phyloP scores from a whole-genome alignment of 2,329 filamentous ascomycete genomes.

The Xylaria arbuscula region DNA sequence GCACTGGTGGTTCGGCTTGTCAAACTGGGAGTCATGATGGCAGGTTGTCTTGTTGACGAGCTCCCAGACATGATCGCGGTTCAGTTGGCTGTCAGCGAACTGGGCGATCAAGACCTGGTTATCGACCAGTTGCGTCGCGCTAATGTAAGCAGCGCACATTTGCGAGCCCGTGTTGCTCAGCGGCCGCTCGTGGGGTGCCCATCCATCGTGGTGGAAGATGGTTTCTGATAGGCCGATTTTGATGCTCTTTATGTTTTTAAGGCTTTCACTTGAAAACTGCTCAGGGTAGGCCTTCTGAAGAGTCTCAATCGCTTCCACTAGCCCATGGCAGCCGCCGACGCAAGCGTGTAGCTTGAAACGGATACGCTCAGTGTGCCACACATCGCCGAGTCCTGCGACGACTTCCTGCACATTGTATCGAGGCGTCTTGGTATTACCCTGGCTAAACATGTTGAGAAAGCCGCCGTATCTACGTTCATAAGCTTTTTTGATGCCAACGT shows the following conservation, averaged over 20 bases:
- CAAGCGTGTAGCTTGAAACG: conserved; percentile 35
- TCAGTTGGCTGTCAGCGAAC: conserved; percentile 49
- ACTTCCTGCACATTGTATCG: conserved; percentile 41
- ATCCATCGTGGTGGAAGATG: conserved; percentile 53
- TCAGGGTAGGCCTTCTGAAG: conserved; percentile 25
- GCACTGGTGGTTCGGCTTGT: conserved; percentile 28
- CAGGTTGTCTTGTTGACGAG: conserved; percentile 48
- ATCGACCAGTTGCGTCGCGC: conserved; percentile 54
- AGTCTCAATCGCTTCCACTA: conserved; percentile 27
- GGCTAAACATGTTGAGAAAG: conserved; percentile 54
- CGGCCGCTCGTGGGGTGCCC: conserved; percentile 48
- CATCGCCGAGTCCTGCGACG: conserved; percentile 49
- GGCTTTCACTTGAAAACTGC: conserved; percentile 11
- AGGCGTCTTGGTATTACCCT: conserved; percentile 37
- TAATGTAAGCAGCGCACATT: conserved; percentile 53
- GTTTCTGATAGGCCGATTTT: conserved; percentile 32
- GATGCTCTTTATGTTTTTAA: conserved; percentile 18
- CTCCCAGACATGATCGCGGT: conserved; percentile 52
- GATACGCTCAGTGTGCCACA: conserved; percentile 31
- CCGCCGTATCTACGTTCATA: conserved; percentile 56
- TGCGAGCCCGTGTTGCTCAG: conserved; percentile 53
- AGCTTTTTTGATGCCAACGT: conserved; percentile 52
- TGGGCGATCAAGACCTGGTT: conserved; percentile 50
- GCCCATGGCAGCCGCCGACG: conserved; percentile 31
- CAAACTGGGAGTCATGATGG: conserved; percentile 33